These are phyloP conservation scores for Fomitiporia mediterranea DNA, from an alignment of 1,284 basidiomycete species.

Conservation along the genomic window DNA sequence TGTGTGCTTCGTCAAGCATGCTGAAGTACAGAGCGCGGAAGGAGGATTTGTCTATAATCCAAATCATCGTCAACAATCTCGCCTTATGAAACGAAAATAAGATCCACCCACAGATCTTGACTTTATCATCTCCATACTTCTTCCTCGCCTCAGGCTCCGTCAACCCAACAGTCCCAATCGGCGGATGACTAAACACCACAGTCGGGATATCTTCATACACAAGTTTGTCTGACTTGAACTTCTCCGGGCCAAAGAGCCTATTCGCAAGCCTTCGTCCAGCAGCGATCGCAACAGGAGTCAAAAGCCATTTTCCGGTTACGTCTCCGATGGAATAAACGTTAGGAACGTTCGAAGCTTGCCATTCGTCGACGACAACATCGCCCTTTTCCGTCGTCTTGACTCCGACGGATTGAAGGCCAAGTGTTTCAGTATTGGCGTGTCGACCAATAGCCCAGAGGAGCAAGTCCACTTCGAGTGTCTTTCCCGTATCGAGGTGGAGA, in stretches of 20 bases:
- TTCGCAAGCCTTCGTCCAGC: conserved; percentile 89
- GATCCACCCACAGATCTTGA: conserved; percentile 80
- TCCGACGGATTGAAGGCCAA: conserved; percentile 78
- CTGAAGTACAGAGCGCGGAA: conserved; percentile 88
- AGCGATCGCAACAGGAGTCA: conserved; percentile 99
- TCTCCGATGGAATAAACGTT: conserved; percentile 87
- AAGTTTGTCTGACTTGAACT: conserved; percentile 86
- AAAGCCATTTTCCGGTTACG: conserved; percentile 83
- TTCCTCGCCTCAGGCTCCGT: conserved; percentile 87
- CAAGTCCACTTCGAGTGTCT: conserved; percentile 80
- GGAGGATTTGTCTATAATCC: conserved; percentile 54
- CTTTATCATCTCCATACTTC: conserved; percentile 78
- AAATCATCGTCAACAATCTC: neutral
- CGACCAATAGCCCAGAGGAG: conserved; percentile 96
- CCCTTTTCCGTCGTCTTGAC: conserved; percentile 77
- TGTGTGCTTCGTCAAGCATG: conserved; percentile 82
- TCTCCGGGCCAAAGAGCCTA: conserved; percentile 81
- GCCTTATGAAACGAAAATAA: neutral
- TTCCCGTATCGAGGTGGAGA: conserved; percentile 66
- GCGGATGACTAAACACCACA: conserved; percentile 93
- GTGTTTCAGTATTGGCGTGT: conserved; percentile 70
- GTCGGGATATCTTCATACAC: conserved; percentile 89
- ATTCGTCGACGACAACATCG: conserved; percentile 87
- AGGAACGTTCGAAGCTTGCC: conserved; percentile 76
- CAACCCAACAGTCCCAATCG: conserved; percentile 88